phyloP scores from a whole-genome alignment of 768 basidiomycete genomes.

The Boletus barrowsii region DNA sequence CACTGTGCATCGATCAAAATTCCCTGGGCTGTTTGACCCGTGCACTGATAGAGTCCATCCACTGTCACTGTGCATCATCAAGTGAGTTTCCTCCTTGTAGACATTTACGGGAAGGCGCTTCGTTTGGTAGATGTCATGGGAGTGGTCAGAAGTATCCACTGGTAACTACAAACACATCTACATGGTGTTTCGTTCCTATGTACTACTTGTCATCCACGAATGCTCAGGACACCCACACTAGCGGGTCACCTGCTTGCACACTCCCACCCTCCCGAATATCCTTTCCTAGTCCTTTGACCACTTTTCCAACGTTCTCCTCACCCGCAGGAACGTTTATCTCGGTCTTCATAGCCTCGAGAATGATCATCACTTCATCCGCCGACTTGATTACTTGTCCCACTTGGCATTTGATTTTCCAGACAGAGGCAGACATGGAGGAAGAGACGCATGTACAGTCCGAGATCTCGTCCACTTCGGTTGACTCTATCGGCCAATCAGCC shows the following conservation, averaged over 20 bases:
- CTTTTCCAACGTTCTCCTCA: slow-evolving; percentile 43
- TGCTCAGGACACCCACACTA: slow-evolving; percentile 34
- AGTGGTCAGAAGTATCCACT: slow-evolving; percentile 3
- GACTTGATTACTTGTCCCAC: slow-evolving; percentile 42
- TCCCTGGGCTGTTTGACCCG: slow-evolving; percentile 14
- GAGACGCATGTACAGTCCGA: slow-evolving; percentile 10
- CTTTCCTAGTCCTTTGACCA: slow-evolving; percentile 37
- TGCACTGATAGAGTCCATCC: slow-evolving; percentile 1
- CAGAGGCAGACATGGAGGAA: slow-evolving; percentile 41
- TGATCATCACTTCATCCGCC: slow-evolving; percentile 42
- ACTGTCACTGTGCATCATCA: neutral
- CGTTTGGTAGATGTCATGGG: neutral
- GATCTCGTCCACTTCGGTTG: slow-evolving; percentile 2
- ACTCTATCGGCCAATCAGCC: slow-evolving; percentile 1
- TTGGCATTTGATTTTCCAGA: slow-evolving; percentile 50
- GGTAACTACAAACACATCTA: neutral
- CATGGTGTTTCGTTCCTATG: neutral
- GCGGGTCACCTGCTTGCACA: slow-evolving; percentile 46
- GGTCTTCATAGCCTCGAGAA: slow-evolving; percentile 68
- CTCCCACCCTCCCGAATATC: slow-evolving; percentile 42
- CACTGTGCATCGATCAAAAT: slow-evolving; percentile 26
- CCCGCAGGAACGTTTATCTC: slow-evolving; percentile 51
- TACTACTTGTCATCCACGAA: too few relatives aligned
- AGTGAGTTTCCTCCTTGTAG: neutral
- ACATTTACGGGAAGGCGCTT: neutral